Conservation (phyloP, 371 early-diverging fungal species). For the Rhizopus delemar region DNA sequence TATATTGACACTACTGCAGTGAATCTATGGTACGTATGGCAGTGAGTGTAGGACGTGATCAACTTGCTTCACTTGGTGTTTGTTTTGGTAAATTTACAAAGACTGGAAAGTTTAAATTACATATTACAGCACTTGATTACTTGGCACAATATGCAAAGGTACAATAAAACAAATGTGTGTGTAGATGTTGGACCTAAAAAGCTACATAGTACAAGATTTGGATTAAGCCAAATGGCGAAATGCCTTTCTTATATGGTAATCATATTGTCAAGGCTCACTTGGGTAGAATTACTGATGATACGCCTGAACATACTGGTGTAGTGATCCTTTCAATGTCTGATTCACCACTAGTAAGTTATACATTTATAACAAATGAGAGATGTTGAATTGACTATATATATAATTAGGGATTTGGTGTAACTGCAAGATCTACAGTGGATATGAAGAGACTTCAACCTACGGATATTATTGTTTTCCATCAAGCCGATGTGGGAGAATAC, state of each 20-base stretch:
- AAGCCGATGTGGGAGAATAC: constrained; percentile 99
- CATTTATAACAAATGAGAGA: background rate
- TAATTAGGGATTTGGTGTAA: constrained; percentile 94
- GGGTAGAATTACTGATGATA: constrained; percentile 95
- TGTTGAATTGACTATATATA: background rate
- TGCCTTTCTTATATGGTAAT: constrained; percentile 99
- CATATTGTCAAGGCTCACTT: constrained; percentile 98
- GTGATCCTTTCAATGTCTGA: constrained; percentile 94
- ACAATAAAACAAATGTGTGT: constrained; percentile 7
- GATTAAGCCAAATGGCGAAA: constrained; percentile 99
- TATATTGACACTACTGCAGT: constrained; percentile 38
- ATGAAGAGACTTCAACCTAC: constrained; percentile 94
- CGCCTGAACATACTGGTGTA: constrained; percentile 97
- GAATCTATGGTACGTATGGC: constrained; percentile 90
- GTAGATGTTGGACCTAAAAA: background rate
- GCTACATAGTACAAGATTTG: constrained; percentile 71
- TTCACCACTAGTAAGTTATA: constrained; percentile 74
- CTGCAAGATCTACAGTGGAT: constrained; percentile 89
- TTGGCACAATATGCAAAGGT: constrained; percentile 95
- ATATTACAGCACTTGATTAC: constrained; percentile 91
- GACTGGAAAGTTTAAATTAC: constrained; percentile 94
- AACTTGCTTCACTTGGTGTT: constrained; percentile 88
- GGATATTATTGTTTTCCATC: constrained; percentile 94
- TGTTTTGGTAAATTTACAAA: constrained; percentile 99
- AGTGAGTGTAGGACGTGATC: constrained; percentile 82